These are phyloP conservation scores for Phytophthora pinifolia DNA, from an alignment of 352 stramenopile species.

Conservation along the genomic window DNA sequence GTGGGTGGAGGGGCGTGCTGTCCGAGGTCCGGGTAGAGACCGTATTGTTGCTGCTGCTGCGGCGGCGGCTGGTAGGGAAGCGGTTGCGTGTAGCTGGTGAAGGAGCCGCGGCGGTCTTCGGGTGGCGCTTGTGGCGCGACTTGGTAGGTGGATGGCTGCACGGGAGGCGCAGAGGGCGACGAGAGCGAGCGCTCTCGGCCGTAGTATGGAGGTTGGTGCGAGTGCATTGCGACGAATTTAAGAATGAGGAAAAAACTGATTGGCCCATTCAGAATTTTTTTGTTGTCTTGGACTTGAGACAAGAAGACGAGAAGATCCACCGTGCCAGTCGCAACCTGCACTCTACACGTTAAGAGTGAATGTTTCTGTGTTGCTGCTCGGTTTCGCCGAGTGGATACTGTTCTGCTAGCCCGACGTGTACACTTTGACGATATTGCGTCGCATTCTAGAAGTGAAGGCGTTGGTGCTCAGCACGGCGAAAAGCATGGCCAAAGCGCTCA, in stretches of 20 bases:
- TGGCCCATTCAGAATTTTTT: background rate
- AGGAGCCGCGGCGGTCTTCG: conserved; percentile 28
- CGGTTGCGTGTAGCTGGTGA: conserved; percentile 10
- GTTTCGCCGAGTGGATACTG: conserved; percentile 5
- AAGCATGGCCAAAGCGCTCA: conserved; percentile 28
- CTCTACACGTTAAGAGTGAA: too few relatives aligned
- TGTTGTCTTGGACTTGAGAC: background rate
- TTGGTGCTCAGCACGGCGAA: conserved; percentile 36
- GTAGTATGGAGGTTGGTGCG: conserved; percentile 21
- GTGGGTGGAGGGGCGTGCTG: conserved; percentile 9
- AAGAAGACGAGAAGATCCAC: conserved; percentile 13
- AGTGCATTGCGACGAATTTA: conserved; percentile 22
- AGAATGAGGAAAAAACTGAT: conserved; percentile 12
- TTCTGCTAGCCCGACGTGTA: conserved; percentile 30
- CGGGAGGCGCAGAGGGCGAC: conserved; percentile 41
- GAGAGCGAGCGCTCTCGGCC: conserved; percentile 28
- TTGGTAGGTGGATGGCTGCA: conserved; percentile 24
- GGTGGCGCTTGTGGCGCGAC: conserved; percentile 19
- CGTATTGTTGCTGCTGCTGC: conserved; percentile 17
- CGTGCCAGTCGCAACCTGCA: background rate
- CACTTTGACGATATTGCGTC: conserved; percentile 57
- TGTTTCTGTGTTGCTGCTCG: background rate
- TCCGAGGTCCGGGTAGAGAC: conserved; percentile 27
- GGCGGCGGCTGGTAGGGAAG: conserved; percentile 17
- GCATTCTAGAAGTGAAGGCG: conserved; percentile 49